Percentiles rank a stretch among this genome's conserved stretches.
phyloP scores from a whole-genome alignment of 805 yeast genomes.

The Priceomyces carsonii region DNA sequence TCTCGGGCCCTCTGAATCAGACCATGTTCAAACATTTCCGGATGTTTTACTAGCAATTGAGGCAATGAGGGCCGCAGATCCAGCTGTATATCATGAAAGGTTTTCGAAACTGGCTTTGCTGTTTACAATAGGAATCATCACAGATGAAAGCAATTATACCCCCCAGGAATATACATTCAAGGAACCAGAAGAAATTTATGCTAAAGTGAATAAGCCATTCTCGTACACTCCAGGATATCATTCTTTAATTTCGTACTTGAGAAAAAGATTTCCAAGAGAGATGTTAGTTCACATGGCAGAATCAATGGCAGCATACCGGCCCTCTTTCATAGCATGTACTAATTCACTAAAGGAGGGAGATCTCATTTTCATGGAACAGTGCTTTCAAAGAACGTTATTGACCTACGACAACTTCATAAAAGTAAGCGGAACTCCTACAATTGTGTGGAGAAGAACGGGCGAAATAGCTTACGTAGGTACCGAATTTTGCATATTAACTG shows the following conservation, averaged over 20 bases:
- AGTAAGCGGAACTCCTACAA: conserved; percentile 89
- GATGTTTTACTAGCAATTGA: conserved; percentile 54
- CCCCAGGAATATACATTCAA: conserved; percentile 28
- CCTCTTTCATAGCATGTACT: conserved; percentile 90
- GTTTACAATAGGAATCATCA: conserved; percentile 47
- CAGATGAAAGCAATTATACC: conserved; percentile 32
- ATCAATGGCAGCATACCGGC: conserved; percentile 87
- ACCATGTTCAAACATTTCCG: conserved; percentile 52
- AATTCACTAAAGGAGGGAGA: conserved; percentile 88
- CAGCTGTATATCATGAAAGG: conserved; percentile 37
- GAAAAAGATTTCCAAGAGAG: conserved; percentile 65
- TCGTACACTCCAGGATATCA: conserved; percentile 92
- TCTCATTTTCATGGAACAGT: conserved; percentile 91
- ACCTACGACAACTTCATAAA: conserved; percentile 86
- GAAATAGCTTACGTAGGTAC: conserved; percentile 95
- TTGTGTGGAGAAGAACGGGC: conserved; percentile 95
- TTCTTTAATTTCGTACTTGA: conserved; percentile 69
- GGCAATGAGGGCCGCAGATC: conserved; percentile 38
- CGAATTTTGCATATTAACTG: conserved; percentile 87
- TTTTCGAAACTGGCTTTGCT: conserved; percentile 45
- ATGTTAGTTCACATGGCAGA: conserved; percentile 81
- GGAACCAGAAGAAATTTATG: conserved; percentile 80
- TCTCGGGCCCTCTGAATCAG: conserved; percentile 52
- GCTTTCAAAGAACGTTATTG: conserved; percentile 87
- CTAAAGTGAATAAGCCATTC: conserved; percentile 72